A percentile compares a stretch with the other conserved stretches of the same genome.
phyloP scores from a whole-genome alignment of 2,329 filamentous ascomycete genomes.

The Fusarium veterinarium region DNA sequence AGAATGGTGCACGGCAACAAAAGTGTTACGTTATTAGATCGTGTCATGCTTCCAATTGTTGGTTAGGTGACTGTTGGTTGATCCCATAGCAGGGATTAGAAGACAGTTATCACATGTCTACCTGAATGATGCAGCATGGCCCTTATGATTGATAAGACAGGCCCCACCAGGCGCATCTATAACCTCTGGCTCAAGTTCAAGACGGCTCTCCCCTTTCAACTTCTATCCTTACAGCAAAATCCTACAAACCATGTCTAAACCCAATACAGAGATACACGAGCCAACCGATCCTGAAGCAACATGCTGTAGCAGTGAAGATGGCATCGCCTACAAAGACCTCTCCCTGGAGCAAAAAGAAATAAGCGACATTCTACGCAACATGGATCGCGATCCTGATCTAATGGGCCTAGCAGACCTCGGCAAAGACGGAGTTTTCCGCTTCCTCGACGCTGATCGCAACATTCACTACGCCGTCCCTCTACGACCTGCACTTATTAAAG shows the following conservation, averaged over 20 bases:
- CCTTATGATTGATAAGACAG: background rate
- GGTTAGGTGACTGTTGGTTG: background rate
- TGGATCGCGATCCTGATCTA: background rate
- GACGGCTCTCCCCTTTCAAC: rapidly evolving
- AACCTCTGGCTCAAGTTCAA: rapidly evolving
- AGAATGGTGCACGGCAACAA: rapidly evolving
- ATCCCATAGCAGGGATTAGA: background rate
- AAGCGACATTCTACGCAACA: slow-evolving; percentile 1
- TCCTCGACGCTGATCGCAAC: slow-evolving; percentile 1
- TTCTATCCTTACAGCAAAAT: background rate
- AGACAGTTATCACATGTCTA: background rate
- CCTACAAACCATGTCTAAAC: background rate
- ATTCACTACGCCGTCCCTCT: background rate
- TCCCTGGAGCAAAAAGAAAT: background rate
- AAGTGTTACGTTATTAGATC: background rate
- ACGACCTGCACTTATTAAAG: background rate
- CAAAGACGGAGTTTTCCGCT: background rate
- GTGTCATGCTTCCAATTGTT: rapidly evolving
- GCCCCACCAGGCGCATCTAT: too few species aligned
- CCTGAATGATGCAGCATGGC: background rate
- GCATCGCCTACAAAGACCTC: slow-evolving; percentile 5
- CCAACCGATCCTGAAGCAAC: background rate
- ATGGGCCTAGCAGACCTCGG: background rate
- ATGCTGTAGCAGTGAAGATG: background rate
- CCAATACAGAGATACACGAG: rapidly evolving